Base-by-base conservation (phyloP, 129 eudicot species). In the Saposhnikovia divaricata region DNA sequence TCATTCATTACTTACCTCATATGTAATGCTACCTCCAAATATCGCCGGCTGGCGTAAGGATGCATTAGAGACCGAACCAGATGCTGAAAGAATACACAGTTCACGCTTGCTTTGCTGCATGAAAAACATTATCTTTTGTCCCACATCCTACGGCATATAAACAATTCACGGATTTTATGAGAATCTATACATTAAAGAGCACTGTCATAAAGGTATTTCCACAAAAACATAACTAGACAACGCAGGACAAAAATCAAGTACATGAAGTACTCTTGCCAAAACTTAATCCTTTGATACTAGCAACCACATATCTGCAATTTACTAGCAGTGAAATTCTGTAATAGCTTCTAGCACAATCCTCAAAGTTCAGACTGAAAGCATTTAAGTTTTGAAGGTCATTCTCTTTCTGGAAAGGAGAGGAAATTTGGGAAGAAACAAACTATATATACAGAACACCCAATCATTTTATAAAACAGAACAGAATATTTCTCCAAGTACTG, bases 71-170 rank as follows among this genome's bases (percentile, higher is more conserved):
- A 92, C 82, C 7, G 97, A 85, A 85, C 97, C 97, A 76, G 97
- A 92, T 78, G 97, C 97, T 45, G 97, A 92, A 65, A 92, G 88
- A 76, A 92, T 85, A 79, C 97, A 92, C 68, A 88, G 71, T 86
- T 90, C 97, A 66, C 86, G 86, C 80, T 87, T 88, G 85, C 90
- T 85, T 85, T 92, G 97, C 80, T 90, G 93, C 90, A 88, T 77
- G 82, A 92, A 90, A 45, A 83, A 78, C 91, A 85, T 82, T 44
- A 92, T 81, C 82, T 92, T 92, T 82, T 92, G 96, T 50, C 89
- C 87, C 48, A 92, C 89, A 72, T 92, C 96, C 96, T 92, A 72
- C 40, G 0, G 45, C 38, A 44, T 11, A 39, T 39, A 50, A 75
- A 11, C 40, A 45, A 51, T 40, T 75, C n/a, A 75, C 51, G 1